phyloP scores from a whole-genome alignment of 108 stramenopile species.

The Pelagomonas calceolata region DNA sequence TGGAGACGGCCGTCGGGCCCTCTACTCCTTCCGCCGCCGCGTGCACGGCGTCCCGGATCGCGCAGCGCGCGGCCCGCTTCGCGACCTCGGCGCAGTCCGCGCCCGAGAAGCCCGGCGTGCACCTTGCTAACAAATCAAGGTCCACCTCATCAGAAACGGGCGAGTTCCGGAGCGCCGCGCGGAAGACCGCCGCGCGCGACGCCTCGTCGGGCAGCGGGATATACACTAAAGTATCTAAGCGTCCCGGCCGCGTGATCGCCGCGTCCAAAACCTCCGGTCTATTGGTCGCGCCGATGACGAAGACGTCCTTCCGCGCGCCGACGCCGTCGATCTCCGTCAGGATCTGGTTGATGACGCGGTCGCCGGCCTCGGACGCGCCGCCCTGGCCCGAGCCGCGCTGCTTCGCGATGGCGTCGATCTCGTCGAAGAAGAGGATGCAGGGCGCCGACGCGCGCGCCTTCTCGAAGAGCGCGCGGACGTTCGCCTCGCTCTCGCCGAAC shows the following conservation, averaged over 20 bases:
- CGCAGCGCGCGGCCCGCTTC: constrained; percentile 75
- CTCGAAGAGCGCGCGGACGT: constrained; percentile 83
- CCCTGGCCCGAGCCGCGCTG: constrained; percentile 78
- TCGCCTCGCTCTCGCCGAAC: constrained; percentile 96
- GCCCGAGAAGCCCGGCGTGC: constrained; percentile 82
- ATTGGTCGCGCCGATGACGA: constrained; percentile 88
- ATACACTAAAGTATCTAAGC: constrained; percentile 84
- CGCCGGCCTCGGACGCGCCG: constrained; percentile 76
- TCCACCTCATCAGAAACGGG: constrained; percentile 68
- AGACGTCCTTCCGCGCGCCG: constrained; percentile 79
- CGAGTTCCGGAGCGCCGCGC: constrained; percentile 83
- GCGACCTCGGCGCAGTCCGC: constrained; percentile 93
- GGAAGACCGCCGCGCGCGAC: constrained; percentile 79
- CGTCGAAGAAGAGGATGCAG: constrained; percentile 98
- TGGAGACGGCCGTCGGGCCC: constrained; percentile 50
- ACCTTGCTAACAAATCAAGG: constrained; percentile 65
- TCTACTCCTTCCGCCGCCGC: constrained; percentile 59
- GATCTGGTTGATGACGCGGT: constrained; percentile 97
- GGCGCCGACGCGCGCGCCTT: constrained; percentile 79
- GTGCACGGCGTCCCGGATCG: constrained; percentile 78
- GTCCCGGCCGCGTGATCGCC: constrained; percentile 85
- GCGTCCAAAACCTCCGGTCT: constrained; percentile 84
- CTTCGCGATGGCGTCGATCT: constrained; percentile 91
- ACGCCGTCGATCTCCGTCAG: constrained; percentile 96
- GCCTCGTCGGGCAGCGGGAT: constrained; percentile 79